Evolutionary conservation across 1,284 basidiomycete species (phyloP).

Genomic region (Trichosporon ovoides): DNA sequence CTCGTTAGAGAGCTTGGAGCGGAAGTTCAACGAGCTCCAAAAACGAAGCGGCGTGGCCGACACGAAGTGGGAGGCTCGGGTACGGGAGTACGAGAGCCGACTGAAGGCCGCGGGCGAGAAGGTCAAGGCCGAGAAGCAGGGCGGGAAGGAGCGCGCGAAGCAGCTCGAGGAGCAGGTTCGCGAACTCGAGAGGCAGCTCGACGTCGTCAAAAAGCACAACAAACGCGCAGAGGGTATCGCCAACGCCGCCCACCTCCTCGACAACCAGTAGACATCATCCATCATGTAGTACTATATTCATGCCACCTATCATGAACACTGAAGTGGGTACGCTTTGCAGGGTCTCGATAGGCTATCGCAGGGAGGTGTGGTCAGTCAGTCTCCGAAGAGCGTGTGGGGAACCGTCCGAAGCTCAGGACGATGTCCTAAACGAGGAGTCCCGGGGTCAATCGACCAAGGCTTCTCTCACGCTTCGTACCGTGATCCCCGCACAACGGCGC

Average conservation of each 20-base stretch:
- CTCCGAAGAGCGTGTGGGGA: background rate
- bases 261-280: slow-evolving; percentile 2
- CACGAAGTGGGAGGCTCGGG: slow-evolving; percentile 83
- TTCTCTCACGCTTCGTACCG: too few species aligned
- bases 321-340: too few species aligned
- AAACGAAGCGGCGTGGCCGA: slow-evolving; percentile 66
- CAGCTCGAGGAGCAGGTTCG: slow-evolving; percentile 50
- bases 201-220: slow-evolving; percentile 35
- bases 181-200: slow-evolving; percentile 44
- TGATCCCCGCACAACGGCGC: too few species aligned
- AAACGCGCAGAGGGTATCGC: slow-evolving; percentile 40
- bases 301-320: background rate
- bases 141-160: slow-evolving; percentile 71
- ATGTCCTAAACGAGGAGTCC: too few species aligned
- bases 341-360: too few species aligned
- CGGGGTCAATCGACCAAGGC: too few species aligned
- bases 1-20: slow-evolving; percentile 73
- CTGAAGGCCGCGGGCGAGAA: slow-evolving; percentile 83
- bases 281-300: background rate
- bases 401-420: too few species aligned
- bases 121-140: slow-evolving; percentile 90
- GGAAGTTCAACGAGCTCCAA: slow-evolving; percentile 68
- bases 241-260: slow-evolving; percentile 32
- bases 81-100: slow-evolving; percentile 82
- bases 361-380: too few species aligned